These are phyloP conservation scores for Coriaria nepalensis DNA, from an alignment of 306 rosid genomes.

Conservation along the genomic window DNA sequence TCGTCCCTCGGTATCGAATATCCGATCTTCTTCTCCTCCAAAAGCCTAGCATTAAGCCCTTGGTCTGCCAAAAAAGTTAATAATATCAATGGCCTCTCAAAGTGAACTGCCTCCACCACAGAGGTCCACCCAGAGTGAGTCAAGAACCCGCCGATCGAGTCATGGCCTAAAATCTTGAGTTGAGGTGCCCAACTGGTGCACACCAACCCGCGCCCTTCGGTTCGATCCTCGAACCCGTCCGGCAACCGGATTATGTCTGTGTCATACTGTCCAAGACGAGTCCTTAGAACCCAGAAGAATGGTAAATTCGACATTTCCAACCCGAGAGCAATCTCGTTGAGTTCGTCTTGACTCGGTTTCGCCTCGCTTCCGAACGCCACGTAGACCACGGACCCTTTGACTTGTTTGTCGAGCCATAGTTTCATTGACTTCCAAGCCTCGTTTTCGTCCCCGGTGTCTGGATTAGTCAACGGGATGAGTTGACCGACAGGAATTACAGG, in stretches of 20 bases:
- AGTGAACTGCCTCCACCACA: constrained; percentile 19
- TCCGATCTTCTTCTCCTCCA: constrained; percentile 29
- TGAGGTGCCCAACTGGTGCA: constrained; percentile 33
- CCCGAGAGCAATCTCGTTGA: constrained; percentile 30
- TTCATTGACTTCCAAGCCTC: constrained; percentile 1
- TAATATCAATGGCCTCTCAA: constrained; percentile 16
- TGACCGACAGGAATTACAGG: constrained; percentile 4
- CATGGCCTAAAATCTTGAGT: constrained; percentile 24
- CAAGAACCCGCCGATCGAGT: constrained; percentile 27
- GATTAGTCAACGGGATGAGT: constrained; percentile 1
- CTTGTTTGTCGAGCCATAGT: constrained; percentile 30
- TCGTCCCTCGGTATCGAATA: constrained; percentile 18
- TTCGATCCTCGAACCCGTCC: constrained; percentile 33
- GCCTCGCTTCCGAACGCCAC: constrained; percentile 45
- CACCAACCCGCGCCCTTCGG: constrained; percentile 21
- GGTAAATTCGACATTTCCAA: constrained; percentile 25
- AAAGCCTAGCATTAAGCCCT: constrained; percentile 18
- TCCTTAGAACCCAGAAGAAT: constrained; percentile 28
- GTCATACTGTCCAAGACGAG: constrained; percentile 3
- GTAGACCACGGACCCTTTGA: constrained; percentile 20
- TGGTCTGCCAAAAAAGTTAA: constrained; percentile 18
- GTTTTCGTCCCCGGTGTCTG: background rate
- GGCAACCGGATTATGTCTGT: constrained; percentile 15
- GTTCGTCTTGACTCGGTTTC: constrained; percentile 23
- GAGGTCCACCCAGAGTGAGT: constrained; percentile 42